A percentile compares a stretch with the other conserved stretches of the same genome.
Evolutionary conservation across 2,329 filamentous ascomycete genomes (phyloP).

Genomic region (Botrytis galanthina): DNA sequence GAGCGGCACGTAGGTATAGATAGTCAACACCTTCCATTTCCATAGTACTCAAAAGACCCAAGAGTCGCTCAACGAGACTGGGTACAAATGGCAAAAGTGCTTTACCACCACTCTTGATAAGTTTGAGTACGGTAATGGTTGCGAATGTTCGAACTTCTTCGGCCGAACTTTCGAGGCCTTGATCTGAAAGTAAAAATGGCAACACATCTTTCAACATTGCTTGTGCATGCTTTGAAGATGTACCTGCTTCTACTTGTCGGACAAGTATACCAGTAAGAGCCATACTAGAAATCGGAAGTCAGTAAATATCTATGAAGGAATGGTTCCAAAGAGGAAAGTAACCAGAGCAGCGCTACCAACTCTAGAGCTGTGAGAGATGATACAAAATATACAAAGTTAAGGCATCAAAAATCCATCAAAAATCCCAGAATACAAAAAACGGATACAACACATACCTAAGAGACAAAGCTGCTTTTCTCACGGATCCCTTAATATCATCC

Average conservation of each 20-base stretch:
- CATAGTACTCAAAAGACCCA: conserved; percentile 80
- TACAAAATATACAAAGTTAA: neutral
- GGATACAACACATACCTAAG: conserved; percentile 44
- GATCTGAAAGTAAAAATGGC: conserved; percentile 85
- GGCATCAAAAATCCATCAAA: too few relatives aligned
- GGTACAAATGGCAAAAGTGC: conserved; percentile 78
- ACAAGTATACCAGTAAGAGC: conserved; percentile 82
- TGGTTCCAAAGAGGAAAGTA: neutral
- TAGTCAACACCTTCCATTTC: conserved; percentile 91
- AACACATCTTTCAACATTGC: conserved; percentile 83
- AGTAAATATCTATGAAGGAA: neutral
- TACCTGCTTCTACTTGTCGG: conserved; percentile 77
- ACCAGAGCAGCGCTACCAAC: neutral
- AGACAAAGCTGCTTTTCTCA: conserved; percentile 75
- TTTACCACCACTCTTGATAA: conserved; percentile 85
- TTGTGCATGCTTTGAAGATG: conserved; percentile 65
- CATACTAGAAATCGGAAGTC: conserved; percentile 52
- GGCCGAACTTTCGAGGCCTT: conserved; percentile 83
- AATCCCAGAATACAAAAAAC: neutral
- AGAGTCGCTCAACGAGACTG: conserved; percentile 74
- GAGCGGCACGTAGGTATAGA: conserved; percentile 81
- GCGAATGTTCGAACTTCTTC: conserved; percentile 85
- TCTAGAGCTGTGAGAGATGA: neutral
- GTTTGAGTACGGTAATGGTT: conserved; percentile 77
- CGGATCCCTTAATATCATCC: conserved; percentile 93